A percentile compares a stretch with the other conserved stretches of the same genome.
phyloP scores from a whole-genome alignment of 306 rosid genomes.

The Senna tora region DNA sequence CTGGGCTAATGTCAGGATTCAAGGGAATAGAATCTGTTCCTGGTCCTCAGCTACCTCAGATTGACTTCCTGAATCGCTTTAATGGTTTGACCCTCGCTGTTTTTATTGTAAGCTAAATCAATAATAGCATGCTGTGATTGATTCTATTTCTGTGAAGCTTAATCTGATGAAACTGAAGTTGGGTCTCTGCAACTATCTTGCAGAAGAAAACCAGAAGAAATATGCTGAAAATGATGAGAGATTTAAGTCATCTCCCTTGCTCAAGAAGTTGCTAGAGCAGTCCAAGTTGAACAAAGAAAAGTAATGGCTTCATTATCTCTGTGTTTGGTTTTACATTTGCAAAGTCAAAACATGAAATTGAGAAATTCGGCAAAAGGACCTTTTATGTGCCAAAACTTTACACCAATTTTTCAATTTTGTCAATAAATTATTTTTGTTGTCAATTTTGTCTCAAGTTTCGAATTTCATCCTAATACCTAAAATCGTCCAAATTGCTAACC shows the following conservation, averaged over 20 bases:
- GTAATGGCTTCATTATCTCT: constrained; percentile 43
- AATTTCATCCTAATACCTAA: no score
- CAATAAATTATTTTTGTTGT: no score
- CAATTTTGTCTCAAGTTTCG: no score
- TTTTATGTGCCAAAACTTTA: no score
- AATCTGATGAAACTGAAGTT: constrained; percentile 34
- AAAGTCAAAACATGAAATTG: no score
- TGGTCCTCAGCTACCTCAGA: constrained; percentile 84
- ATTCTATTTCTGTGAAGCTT: constrained; percentile 30
- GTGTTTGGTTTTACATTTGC: no score
- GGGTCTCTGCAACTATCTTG: constrained; percentile 17
- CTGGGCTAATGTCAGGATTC: constrained; percentile 86
- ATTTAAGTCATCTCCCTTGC: constrained; percentile 68
- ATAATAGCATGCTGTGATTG: not conserved
- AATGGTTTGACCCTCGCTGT: constrained; percentile 55
- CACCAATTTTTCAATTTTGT: no score
- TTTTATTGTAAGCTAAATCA: not conserved
- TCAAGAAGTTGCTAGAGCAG: constrained; percentile 72
- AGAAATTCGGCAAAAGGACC: no score
- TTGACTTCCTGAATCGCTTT: constrained; percentile 73
- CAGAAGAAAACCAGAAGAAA: constrained; percentile 93
- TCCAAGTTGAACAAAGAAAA: constrained; percentile 86
- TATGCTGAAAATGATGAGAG: constrained; percentile 82
- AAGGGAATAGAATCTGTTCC: constrained; percentile 87
- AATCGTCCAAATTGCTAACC: no score